Conservation (phyloP, 1,284 basidiomycete species). For the Malassezia slooffiae region DNA sequence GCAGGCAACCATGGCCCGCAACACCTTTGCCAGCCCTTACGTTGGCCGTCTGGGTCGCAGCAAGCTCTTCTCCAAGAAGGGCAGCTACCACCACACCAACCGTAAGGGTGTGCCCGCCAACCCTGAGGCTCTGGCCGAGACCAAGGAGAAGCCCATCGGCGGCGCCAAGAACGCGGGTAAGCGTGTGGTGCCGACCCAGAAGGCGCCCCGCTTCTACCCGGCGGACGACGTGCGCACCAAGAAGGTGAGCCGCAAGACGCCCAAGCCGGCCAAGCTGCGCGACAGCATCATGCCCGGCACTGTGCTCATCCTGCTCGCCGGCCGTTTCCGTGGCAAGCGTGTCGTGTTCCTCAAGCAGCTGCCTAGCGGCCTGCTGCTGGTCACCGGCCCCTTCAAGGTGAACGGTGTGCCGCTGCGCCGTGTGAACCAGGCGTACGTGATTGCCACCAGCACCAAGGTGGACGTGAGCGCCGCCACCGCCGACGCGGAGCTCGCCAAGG, state of each 20-base stretch:
- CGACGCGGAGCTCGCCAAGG: slow-evolving; percentile 64
- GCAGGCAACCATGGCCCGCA: slow-evolving; percentile 67
- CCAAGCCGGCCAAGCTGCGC: slow-evolving; percentile 62
- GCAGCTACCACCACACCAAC: slow-evolving; percentile 63
- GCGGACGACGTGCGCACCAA: slow-evolving; percentile 81
- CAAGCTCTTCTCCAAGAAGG: slow-evolving; percentile 64
- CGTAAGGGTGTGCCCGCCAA: slow-evolving; percentile 56
- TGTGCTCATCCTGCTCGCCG: slow-evolving; percentile 90
- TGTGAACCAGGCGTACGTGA: slow-evolving; percentile 98
- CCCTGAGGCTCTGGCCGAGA: slow-evolving; percentile 50
- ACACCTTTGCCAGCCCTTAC: slow-evolving; percentile 70
- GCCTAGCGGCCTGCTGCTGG: slow-evolving; percentile 79
- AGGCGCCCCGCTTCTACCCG: slow-evolving; percentile 92
- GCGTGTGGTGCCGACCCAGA: slow-evolving; percentile 69
- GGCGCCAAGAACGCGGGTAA: slow-evolving; percentile 85
- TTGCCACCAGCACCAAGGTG: slow-evolving; percentile 93
- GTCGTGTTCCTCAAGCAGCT: slow-evolving; percentile 98
- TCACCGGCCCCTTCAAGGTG: slow-evolving; percentile 95
- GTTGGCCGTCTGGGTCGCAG: slow-evolving; percentile 60
- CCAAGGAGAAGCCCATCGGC: slow-evolving; percentile 71
- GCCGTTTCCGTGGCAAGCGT: slow-evolving; percentile 95
- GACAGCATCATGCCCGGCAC: slow-evolving; percentile 84
- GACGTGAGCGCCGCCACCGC: slow-evolving; percentile 64
- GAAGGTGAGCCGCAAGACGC: slow-evolving; percentile 81
- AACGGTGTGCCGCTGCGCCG: slow-evolving; percentile 97